Evolutionary conservation across 2,329 filamentous ascomycete genomes (phyloP).

Genomic region (Tolypocladium tropicale): DNA sequence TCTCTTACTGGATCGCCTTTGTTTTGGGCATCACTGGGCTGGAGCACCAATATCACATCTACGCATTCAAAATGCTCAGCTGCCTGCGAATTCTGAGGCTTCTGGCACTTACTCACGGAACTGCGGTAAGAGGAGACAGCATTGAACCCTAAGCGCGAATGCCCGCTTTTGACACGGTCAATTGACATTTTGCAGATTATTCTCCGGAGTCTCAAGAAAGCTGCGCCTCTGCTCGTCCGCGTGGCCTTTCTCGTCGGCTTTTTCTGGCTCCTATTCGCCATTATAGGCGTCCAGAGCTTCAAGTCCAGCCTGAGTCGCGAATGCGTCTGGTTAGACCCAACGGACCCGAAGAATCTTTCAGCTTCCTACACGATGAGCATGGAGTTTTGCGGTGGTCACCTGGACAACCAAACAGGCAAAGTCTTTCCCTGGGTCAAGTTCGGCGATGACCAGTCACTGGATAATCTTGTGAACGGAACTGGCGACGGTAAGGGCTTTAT

Average conservation of each 20-base stretch:
- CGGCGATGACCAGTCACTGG: conserved; percentile 21
- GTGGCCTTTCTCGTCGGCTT: conserved; percentile 92
- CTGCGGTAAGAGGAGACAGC: conserved; percentile 51
- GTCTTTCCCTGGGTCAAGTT: conserved; percentile 57
- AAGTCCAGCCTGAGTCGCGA: conserved; percentile 70
- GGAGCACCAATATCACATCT: conserved; percentile 62
- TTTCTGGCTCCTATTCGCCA: conserved; percentile 96
- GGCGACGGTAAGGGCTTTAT: conserved; percentile 68
- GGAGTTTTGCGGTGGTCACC: conserved; percentile 79
- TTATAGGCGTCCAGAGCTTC: conserved; percentile 94
- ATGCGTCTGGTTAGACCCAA: conserved; percentile 67
- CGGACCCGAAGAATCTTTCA: conserved; percentile 41
- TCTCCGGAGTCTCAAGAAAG: conserved; percentile 87
- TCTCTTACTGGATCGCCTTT: conserved; percentile 94
- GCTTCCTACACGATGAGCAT: conserved; percentile 52
- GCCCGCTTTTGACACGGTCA: background rate
- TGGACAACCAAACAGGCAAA: conserved; percentile 48
- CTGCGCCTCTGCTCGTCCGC: conserved; percentile 80
- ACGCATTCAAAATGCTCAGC: conserved; percentile 92
- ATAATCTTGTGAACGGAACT: conserved; percentile 39
- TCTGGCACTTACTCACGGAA: conserved; percentile 86
- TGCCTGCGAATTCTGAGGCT: conserved; percentile 86
- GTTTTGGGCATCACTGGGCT: conserved; percentile 58
- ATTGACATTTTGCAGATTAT: conserved; percentile 55
- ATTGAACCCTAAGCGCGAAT: background rate